phyloP scores from a whole-genome alignment of 2,329 filamentous ascomycete genomes.

The Talaromyces sp. region DNA sequence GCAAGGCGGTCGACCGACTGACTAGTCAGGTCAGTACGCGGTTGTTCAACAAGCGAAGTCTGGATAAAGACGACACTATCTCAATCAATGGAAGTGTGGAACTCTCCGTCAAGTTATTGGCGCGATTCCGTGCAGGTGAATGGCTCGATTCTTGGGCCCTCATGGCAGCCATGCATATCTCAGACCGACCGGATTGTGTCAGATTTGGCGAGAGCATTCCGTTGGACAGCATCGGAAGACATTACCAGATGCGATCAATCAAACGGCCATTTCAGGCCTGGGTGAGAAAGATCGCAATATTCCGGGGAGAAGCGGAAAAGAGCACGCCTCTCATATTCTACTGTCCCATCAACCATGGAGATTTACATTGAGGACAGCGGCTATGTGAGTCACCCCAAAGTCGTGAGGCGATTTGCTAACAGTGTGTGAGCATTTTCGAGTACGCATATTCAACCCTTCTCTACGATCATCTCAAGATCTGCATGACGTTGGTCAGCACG shows the following conservation, averaged over 20 bases:
- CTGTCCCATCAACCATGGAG: too few species aligned
- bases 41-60: neutral
- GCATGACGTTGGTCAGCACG: slow-evolving; percentile 21
- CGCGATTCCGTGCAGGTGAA: neutral
- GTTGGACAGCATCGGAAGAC: neutral
- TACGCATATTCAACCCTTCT: slow-evolving; percentile 19
- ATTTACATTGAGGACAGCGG: slow-evolving; percentile 22
- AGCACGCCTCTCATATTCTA: neutral
- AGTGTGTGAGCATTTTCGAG: slow-evolving; percentile 13
- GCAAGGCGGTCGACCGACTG: neutral
- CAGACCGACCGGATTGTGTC: neutral
- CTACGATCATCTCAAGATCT: neutral
- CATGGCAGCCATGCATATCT: neutral
- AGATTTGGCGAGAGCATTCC: neutral
- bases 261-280: neutral
- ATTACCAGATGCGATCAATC: neutral
- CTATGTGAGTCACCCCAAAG: slow-evolving; percentile 19
- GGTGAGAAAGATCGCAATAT: neutral
- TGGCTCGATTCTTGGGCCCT: neutral
- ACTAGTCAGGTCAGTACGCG: neutral
- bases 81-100: neutral
- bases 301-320: neutral
- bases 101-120: neutral
- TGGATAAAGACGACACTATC: neutral
- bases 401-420: neutral